Evolutionary conservation across 495 filamentous ascomycete species (phyloP).

Genomic region (Aspergillus bridgeri): DNA sequence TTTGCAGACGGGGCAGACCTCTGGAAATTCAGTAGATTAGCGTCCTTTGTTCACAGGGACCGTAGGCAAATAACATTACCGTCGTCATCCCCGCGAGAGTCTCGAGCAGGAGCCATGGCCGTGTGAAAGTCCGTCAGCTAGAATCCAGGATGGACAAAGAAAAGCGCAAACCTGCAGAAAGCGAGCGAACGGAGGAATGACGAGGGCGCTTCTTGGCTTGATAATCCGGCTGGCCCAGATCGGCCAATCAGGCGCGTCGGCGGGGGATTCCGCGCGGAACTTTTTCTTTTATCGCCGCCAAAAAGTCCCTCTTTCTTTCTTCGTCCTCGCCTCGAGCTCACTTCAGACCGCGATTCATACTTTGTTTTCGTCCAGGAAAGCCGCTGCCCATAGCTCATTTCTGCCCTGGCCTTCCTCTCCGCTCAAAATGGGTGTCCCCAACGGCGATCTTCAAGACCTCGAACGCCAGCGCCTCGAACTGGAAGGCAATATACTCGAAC

Average conservation of each 20-base stretch:
- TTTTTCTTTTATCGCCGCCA: constrained; percentile 22
- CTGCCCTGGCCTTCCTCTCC: background rate
- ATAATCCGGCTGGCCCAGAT: constrained; percentile 9
- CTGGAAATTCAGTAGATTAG: constrained; percentile 39
- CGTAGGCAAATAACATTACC: constrained; percentile 30
- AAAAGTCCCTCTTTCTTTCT: constrained; percentile 5
- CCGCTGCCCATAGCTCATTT: background rate
- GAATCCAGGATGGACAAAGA: constrained; percentile 4
- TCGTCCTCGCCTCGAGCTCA: constrained; percentile 4
- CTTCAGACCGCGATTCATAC: constrained; percentile 10
- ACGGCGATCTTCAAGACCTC: constrained; percentile 43
- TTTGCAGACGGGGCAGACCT: constrained; percentile 96
- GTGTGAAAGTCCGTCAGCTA: background rate
- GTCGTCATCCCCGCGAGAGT: constrained; percentile 48
- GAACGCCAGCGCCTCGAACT: constrained; percentile 73
- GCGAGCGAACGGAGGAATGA: background rate
- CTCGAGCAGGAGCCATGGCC: constrained; percentile 33
- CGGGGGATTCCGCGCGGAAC: constrained; percentile 21
- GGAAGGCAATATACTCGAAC: constrained; percentile 69
- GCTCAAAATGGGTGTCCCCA: constrained; percentile 33
- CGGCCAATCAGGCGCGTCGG: constrained; percentile 24
- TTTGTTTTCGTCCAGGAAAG: background rate
- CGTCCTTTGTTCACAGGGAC: background rate
- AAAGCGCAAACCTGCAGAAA: constrained; percentile 6
- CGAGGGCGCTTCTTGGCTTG: background rate